Evolutionary conservation across 225 moss, liverwort and hornwort species (phyloP).

Genomic region (Anthoceros angustus): DNA sequence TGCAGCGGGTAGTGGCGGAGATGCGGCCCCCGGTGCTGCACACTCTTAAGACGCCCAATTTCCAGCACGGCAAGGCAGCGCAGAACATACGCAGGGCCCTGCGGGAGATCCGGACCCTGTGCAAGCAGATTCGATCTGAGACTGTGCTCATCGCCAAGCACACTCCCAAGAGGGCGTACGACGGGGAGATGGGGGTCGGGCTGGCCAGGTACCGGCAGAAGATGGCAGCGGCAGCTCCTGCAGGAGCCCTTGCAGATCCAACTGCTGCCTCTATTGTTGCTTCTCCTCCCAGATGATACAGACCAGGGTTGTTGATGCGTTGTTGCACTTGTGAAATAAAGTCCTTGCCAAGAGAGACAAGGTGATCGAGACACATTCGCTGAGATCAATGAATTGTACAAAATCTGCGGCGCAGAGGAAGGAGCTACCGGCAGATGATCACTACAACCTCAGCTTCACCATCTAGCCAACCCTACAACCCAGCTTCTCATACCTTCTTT

Average conservation of each 20-base stretch:
- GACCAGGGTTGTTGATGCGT: no score
- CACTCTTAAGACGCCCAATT: background rate
- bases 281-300: background rate
- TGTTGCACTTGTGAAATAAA: no score
- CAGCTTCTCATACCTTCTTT: no score
- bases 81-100: slow-evolving; percentile 5
- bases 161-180: background rate
- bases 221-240: background rate
- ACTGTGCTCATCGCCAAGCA: background rate
- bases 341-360: no score
- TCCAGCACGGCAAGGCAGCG: slow-evolving; percentile 1
- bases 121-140: background rate
- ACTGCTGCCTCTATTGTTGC: background rate
- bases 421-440: no score
- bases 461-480: no score
- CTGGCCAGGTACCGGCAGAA: slow-evolving; percentile 4
- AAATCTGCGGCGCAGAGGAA: no score
- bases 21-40: background rate
- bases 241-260: background rate
- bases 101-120: background rate
- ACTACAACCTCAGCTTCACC: no score
- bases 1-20: background rate
- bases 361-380: no score
- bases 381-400: no score
- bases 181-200: slow-evolving; percentile 1